Percentiles rank a stretch among this genome's conserved stretches.
Evolutionary conservation across 768 basidiomycete species (phyloP).

Genomic region (Lyophyllum atratum): DNA sequence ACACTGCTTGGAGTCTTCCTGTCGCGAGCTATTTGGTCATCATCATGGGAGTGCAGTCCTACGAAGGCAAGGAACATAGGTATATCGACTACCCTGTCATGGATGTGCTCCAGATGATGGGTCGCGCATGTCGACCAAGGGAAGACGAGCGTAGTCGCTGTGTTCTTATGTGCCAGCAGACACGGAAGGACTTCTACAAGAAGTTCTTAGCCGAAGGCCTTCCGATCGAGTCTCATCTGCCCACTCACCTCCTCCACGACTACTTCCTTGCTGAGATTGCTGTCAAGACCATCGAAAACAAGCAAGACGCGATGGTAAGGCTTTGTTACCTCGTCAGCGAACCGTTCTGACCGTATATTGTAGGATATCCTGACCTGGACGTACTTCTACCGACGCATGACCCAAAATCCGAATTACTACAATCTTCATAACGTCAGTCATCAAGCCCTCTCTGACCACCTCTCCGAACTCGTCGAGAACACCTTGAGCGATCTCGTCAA

Average conservation of each 20-base stretch:
- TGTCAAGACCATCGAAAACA: conserved; percentile 98
- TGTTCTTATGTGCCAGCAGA: conserved; percentile 97
- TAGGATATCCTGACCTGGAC: conserved; percentile 99
- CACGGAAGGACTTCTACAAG: conserved; percentile 98
- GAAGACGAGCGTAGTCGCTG: conserved; percentile 92
- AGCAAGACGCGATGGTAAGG: conserved; percentile 92
- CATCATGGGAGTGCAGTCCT: conserved; percentile 98
- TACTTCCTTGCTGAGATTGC: conserved; percentile 99
- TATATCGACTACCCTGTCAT: conserved; percentile 98
- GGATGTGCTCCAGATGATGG: conserved; percentile 99
- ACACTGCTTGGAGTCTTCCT: conserved; percentile 95
- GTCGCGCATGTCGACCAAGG: conserved; percentile 89
- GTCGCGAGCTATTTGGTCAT: conserved; percentile 97
- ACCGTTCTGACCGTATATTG: neutral
- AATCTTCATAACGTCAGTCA: conserved; percentile 94
- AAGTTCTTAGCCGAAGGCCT: conserved; percentile 98
- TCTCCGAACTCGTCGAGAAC: conserved; percentile 94
- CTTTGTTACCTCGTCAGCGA: neutral
- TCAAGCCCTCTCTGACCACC: conserved; percentile 92
- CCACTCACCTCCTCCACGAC: conserved; percentile 89
- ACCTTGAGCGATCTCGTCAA: conserved; percentile 90
- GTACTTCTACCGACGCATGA: conserved; percentile 96
- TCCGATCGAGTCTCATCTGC: conserved; percentile 93
- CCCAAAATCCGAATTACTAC: conserved; percentile 96
- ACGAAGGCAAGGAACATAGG: conserved; percentile 96